phyloP scores from a whole-genome alignment of 139 green algal genomes.

The Tetradesmus lagerheimii region DNA sequence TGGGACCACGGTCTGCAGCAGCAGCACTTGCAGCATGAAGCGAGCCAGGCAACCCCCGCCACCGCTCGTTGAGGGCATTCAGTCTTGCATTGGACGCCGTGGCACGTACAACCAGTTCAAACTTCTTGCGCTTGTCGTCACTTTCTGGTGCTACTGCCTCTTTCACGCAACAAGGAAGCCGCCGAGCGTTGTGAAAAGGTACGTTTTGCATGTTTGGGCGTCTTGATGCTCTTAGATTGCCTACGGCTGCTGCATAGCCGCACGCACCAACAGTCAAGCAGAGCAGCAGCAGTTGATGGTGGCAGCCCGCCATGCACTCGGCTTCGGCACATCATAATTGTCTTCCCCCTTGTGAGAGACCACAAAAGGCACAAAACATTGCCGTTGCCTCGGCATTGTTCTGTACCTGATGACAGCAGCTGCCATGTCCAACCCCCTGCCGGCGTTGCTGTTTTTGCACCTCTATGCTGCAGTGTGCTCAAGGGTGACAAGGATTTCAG shows the following conservation, averaged over 20 bases:
- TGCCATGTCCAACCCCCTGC: background rate
- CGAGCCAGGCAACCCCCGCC: slow-evolving; percentile 30
- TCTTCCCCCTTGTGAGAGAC: background rate
- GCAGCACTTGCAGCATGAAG: slow-evolving; percentile 1
- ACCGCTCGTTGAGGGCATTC: slow-evolving; percentile 51
- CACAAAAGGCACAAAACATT: background rate
- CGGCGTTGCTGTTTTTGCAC: background rate
- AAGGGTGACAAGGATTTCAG: slow-evolving; percentile 48
- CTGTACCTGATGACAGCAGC: background rate
- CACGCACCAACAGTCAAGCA: slow-evolving; percentile 1
- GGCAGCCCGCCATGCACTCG: background rate
- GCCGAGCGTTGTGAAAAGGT: slow-evolving; percentile 93
- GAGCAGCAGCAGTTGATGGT: background rate
- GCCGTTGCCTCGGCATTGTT: background rate
- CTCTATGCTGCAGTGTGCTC: slow-evolving; percentile 49
- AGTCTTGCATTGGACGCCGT: slow-evolving; percentile 41
- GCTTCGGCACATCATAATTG: background rate
- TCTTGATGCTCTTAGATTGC: background rate
- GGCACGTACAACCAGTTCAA: slow-evolving; percentile 57
- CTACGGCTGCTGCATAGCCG: slow-evolving; percentile 3
- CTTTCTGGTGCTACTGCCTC: slow-evolving; percentile 92
- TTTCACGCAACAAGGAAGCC: slow-evolving; percentile 95
- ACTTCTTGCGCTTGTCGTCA: slow-evolving; percentile 85
- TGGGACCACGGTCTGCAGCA: background rate
- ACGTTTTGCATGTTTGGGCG: background rate